phyloP scores from a whole-genome alignment of 257 asterid genomes.

The Orobanche coerulescens region DNA sequence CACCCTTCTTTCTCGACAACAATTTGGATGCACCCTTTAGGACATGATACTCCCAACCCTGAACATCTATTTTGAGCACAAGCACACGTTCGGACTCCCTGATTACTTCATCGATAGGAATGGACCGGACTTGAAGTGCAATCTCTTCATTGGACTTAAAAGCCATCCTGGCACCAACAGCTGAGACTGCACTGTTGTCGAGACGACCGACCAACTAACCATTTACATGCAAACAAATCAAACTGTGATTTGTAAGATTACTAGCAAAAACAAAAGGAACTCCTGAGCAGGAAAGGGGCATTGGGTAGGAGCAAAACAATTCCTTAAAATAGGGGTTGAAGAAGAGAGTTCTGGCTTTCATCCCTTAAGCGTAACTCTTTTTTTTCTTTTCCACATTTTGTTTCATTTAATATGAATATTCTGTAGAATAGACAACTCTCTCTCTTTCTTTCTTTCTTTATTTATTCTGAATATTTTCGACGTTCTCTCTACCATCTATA shows the following conservation, averaged over 20 bases:
- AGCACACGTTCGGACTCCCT: constrained; percentile 60
- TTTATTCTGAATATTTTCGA: background rate
- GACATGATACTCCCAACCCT: constrained; percentile 99
- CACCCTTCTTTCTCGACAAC: constrained; percentile 70
- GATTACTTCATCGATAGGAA: constrained; percentile 73
- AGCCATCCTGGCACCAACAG: constrained; percentile 87
- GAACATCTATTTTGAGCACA: constrained; percentile 86
- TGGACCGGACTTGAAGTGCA: constrained; percentile 66
- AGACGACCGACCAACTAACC: constrained; percentile 88
- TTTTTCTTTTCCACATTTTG: too few relatives aligned
- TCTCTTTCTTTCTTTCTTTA: background rate
- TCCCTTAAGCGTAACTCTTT: too few relatives aligned
- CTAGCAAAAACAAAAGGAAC: background rate
- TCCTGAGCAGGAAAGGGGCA: too few relatives aligned
- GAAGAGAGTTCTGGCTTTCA: too few relatives aligned
- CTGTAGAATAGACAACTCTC: background rate
- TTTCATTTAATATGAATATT: too few relatives aligned
- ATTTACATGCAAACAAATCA: constrained; percentile 14
- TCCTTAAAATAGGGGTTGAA: too few relatives aligned
- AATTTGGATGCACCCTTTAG: constrained; percentile 80
- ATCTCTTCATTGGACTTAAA: constrained; percentile 90
- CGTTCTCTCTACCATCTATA: background rate
- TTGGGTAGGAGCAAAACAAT: too few relatives aligned
- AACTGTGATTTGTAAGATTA: background rate
- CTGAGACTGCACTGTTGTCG: constrained; percentile 95